Evolutionary conservation across 2,329 filamentous ascomycete genomes (phyloP).

Genomic region (Venturia asperata): DNA sequence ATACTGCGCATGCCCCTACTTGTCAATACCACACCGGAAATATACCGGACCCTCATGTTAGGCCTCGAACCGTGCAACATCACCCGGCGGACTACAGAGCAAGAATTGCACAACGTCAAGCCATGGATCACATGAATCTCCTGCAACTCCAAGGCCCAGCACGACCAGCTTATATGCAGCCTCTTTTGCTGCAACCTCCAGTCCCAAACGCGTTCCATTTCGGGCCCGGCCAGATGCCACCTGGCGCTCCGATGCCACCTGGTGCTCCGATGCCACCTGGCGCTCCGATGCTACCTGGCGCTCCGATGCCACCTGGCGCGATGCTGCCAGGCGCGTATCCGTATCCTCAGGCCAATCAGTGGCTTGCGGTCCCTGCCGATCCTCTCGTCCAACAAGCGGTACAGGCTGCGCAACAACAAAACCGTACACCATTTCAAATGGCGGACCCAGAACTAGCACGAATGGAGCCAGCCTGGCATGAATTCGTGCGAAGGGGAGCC

Average conservation of each 20-base stretch:
- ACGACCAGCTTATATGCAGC: neutral
- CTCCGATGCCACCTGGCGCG: neutral
- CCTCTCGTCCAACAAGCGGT: neutral
- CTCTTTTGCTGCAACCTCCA: neutral
- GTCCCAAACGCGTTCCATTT: neutral
- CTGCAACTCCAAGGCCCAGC: neutral
- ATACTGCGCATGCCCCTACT: slow-evolving; percentile 5
- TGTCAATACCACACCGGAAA: slow-evolving; percentile 6
- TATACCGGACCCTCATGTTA: slow-evolving; percentile 2
- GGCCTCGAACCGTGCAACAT: too few relatives aligned
- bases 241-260: too few relatives aligned
- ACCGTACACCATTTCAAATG: neutral
- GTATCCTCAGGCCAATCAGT: neutral
- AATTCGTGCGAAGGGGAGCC: too few relatives aligned
- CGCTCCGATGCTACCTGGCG: too few relatives aligned
- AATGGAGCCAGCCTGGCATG: neutral
- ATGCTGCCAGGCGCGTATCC: neutral
- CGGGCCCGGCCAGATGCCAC: too few relatives aligned
- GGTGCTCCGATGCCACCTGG: too few relatives aligned
- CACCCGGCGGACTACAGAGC: neutral
- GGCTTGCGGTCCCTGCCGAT: slow-evolving; percentile 1
- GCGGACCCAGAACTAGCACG: neutral
- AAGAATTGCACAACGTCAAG: neutral
- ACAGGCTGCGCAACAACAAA: neutral
- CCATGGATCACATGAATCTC: too few relatives aligned